Evolutionary conservation across 2,329 filamentous ascomycete species (phyloP).

Genomic region (Nigrograna mackinnonii): DNA sequence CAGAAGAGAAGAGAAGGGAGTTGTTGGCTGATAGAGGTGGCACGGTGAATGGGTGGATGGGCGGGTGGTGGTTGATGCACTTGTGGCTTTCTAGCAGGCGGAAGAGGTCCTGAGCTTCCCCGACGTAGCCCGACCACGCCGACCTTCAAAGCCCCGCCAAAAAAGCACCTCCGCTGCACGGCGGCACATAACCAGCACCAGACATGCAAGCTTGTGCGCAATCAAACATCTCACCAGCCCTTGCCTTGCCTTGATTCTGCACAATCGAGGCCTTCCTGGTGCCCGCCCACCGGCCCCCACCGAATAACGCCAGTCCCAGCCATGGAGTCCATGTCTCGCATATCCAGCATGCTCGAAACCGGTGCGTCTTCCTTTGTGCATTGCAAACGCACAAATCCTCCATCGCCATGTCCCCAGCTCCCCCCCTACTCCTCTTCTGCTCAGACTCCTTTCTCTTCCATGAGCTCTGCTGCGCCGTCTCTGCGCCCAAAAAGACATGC

Average conservation of each 20-base stretch:
- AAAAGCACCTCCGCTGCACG: not conserved
- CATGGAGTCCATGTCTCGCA: conserved; percentile 96
- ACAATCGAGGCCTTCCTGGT: conserved; percentile 17
- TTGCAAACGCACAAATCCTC: conserved; percentile 1
- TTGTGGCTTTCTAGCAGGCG: too few relatives aligned
- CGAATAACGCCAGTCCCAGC: conserved; percentile 14
- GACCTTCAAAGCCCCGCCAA: conserved; percentile 3
- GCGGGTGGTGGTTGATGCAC: too few relatives aligned
- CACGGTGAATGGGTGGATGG: too few relatives aligned
- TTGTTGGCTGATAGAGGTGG: too few relatives aligned
- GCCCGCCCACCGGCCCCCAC: conserved; percentile 14
- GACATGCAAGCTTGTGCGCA: conserved; percentile 15
- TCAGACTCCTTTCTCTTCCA: conserved; percentile 1
- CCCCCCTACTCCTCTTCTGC: not conserved
- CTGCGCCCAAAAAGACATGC: conserved; percentile 26
- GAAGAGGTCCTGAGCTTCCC: too few relatives aligned
- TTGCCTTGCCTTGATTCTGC: conserved; percentile 22
- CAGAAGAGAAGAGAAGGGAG: too few relatives aligned
- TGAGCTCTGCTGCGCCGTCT: not conserved
- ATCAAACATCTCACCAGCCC: conserved; percentile 10
- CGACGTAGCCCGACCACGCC: too few relatives aligned
- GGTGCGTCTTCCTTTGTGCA: conserved; percentile 61
- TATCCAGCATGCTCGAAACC: conserved; percentile 92
- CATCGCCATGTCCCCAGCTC: not conserved
- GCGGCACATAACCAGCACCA: not conserved